A percentile compares a stretch with the other conserved stretches of the same genome.
These are phyloP conservation scores for Cardamine chenopodiifolia DNA, from an alignment of 345 rosid genomes.

Conservation along the genomic window DNA sequence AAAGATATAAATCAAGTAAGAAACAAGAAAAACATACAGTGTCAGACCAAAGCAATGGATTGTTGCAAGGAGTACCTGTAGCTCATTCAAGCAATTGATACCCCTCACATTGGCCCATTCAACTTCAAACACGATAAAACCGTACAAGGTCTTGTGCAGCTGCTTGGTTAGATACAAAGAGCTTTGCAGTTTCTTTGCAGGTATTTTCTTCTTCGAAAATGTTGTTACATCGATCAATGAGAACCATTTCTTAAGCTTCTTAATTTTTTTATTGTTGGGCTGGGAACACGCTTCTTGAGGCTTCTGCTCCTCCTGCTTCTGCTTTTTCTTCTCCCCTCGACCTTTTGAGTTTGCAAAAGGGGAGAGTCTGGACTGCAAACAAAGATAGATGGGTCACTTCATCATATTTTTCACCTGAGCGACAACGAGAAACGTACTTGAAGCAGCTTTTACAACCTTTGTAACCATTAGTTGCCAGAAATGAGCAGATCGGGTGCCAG, in stretches of 20 bases:
- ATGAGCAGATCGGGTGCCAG: constrained; percentile 70
- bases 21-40: constrained; percentile 21
- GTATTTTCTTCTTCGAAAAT: constrained; percentile 61
- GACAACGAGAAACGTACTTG: background rate
- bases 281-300: constrained; percentile 45
- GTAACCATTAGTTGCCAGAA: constrained; percentile 99
- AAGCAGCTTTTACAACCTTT: constrained; percentile 59
- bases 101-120: constrained; percentile 84
- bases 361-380: constrained; percentile 87
- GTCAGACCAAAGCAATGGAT: background rate
- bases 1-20: constrained; percentile 37
- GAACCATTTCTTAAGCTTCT: constrained; percentile 68
- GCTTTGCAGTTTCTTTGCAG: constrained; percentile 70
- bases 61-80: constrained; percentile 65
- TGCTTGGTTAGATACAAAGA: constrained; percentile 62
- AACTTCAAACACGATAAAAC: constrained; percentile 93
- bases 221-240: constrained; percentile 63
- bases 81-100: constrained; percentile 86
- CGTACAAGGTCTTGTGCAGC: constrained; percentile 76
- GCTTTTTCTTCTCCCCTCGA: constrained; percentile 47
- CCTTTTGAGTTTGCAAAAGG: constrained; percentile 92
- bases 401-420: background rate
- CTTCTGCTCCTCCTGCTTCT: constrained; percentile 50
- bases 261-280: constrained; percentile 39
- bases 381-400: constrained; percentile 29